A percentile compares a stretch with the other conserved stretches of the same genome.
phyloP scores from a whole-genome alignment of 2,329 filamentous ascomycete genomes.

The Fusarium transvaalense region DNA sequence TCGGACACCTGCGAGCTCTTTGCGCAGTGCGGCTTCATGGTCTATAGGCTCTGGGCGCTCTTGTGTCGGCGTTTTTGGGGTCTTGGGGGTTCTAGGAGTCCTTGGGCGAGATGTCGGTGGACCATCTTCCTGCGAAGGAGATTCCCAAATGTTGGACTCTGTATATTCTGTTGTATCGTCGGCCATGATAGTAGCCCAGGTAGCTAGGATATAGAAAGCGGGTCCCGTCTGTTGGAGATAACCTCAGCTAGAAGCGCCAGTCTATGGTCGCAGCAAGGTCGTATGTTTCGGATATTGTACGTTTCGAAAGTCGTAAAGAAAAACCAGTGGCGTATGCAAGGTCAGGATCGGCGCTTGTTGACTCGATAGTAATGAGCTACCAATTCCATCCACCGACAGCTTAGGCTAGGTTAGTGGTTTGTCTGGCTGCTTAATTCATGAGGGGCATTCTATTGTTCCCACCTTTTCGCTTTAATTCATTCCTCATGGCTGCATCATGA shows the following conservation, averaged over 20 bases:
- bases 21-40: slow-evolving; percentile 79
- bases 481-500: slow-evolving; percentile 33
- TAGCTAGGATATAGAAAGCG: not conserved
- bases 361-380: slow-evolving; percentile 28
- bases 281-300: slow-evolving; percentile 25
- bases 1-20: slow-evolving; percentile 84
- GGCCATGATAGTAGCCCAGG: slow-evolving; percentile 54
- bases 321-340: slow-evolving; percentile 28
- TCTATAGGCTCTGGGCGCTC: slow-evolving; percentile 64
- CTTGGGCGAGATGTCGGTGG: slow-evolving; percentile 50
- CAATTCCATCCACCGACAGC: slow-evolving; percentile 11
- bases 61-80: slow-evolving; percentile 61
- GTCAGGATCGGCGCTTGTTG: slow-evolving; percentile 38
- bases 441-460: slow-evolving; percentile 40
- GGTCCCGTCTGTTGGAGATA: slow-evolving; percentile 9
- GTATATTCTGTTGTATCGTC: slow-evolving; percentile 60
- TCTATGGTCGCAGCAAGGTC: slow-evolving; percentile 25
- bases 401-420: not conserved
- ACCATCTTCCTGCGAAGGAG: slow-evolving; percentile 54
- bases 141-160: slow-evolving; percentile 63
- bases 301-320: slow-evolving; percentile 19
- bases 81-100: slow-evolving; percentile 61
- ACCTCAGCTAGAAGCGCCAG: slow-evolving; percentile 30
- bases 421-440: slow-evolving; percentile 34
- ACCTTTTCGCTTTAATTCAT: slow-evolving; percentile 30